phyloP scores from a whole-genome alignment of 148 eudicot genomes.

The Persicaria maculosa region DNA sequence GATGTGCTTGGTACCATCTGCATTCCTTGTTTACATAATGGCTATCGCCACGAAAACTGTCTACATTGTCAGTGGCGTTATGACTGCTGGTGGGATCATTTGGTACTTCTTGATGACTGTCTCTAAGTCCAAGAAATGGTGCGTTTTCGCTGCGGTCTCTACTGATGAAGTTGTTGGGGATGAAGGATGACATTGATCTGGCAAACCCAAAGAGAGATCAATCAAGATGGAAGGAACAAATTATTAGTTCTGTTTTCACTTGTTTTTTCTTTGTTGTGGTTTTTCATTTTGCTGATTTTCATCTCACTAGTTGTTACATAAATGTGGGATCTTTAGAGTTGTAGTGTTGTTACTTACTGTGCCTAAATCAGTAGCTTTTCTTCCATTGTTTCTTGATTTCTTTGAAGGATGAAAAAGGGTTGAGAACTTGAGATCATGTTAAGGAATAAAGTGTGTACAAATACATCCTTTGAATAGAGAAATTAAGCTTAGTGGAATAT shows the following conservation, averaged over 20 bases:
- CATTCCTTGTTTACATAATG: constrained; percentile 47
- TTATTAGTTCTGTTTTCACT: too few species aligned
- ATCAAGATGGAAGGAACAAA: background rate
- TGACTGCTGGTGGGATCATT: constrained; percentile 42
- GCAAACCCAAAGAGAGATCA: background rate
- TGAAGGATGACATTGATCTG: constrained; percentile 15
- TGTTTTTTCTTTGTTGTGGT: background rate
- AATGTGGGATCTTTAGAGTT: background rate
- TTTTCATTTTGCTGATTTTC: background rate
- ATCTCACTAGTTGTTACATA: background rate
- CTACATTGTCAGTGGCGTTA: constrained; percentile 40
- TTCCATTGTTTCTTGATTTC: background rate
- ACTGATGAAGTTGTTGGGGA: constrained; percentile 5
- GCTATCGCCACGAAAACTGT: constrained; percentile 44
- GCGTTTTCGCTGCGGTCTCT: constrained; percentile 14
- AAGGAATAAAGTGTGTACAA: too few species aligned
- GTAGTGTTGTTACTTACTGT: background rate
- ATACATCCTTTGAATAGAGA: too few species aligned
- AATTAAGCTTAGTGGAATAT: background rate
- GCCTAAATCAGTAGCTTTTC: background rate
- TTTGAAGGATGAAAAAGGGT: too few species aligned
- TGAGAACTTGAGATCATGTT: too few species aligned
- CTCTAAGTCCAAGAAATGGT: constrained; percentile 37
- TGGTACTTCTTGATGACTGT: constrained; percentile 41
- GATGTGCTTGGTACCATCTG: constrained; percentile 55